Evolutionary conservation across 176 grass and related monocot genomes (phyloP), one percentile per base, ranked within the genome.

Genomic region (Thinopyrum elongatum): DNA sequence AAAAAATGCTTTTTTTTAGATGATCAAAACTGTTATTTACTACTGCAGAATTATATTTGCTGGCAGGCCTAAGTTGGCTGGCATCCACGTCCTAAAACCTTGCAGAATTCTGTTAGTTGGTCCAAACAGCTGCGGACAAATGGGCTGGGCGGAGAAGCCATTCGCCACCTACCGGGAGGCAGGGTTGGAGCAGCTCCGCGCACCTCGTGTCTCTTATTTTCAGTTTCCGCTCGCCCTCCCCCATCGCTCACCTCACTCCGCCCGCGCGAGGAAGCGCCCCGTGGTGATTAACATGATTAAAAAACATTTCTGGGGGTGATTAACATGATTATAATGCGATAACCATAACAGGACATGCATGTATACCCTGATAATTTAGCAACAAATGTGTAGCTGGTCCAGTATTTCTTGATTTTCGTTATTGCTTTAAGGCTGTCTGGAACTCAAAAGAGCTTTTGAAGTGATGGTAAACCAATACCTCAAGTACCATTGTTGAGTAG

Each of bases 361-460:
- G 46, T 5, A 0, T 64, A 55, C 53, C 22, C 6, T 82, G 31
- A 15, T 82, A 66, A 33, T 74, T 57, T 79, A 12, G 66, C 29
- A 74, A 12, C 15, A 64, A 9, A 79, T 84, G 13, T 19, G 0
- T 65, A 11, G 11, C 10, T 6, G 15, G 23, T 76, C 19, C 29
- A 26, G 7, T 58, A 11, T 61, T 16, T 67, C 70, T 76, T 81
- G 13, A 70, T 65, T 89, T 80, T 59, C 10, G 42, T 38, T 80
- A 44, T 72, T 65, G 26, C 10, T 30, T 30, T 51, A 79, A 31
- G 8, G 57, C 31, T 57, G 8, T 47, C 5, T 13, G 7, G 23
- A 74, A 17, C 39, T 27, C 1, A 10, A 7, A 49, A 49, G 4
- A 35, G 22, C 36, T 73, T 73, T 11, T 75, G 12, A 75, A 51